Evolutionary conservation across 106 monocot genomes (phyloP).

Genomic region (Dendrobium chrysotoxum): DNA sequence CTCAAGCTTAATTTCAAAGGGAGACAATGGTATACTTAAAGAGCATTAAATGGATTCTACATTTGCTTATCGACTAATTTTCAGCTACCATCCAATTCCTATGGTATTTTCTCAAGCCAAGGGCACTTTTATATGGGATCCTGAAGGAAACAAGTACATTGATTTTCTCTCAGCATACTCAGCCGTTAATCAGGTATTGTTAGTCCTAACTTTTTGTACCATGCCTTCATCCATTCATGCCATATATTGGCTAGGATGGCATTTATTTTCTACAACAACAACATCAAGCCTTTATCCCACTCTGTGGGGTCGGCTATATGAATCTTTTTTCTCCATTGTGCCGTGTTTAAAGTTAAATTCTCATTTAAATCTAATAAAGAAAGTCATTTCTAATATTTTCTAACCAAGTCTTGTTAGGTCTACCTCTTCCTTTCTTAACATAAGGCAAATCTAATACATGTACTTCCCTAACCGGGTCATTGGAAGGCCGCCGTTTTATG

Average conservation of each 20-base stretch:
- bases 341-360: too few species aligned
- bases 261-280: neutral
- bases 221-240: neutral
- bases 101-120: slow-evolving; percentile 91
- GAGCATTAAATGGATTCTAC: neutral
- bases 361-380: too few species aligned
- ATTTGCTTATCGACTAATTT: slow-evolving; percentile 8
- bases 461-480: too few species aligned
- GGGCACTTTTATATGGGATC: slow-evolving; percentile 84
- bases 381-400: too few species aligned
- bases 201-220: neutral
- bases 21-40: neutral
- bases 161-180: slow-evolving; percentile 99
- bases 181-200: slow-evolving; percentile 88
- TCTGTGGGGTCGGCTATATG: too few species aligned
- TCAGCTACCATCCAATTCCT: slow-evolving; percentile 99
- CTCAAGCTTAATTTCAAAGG: neutral
- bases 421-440: too few species aligned
- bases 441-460: too few species aligned
- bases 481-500: too few species aligned
- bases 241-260: neutral
- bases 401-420: too few species aligned
- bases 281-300: too few species aligned
- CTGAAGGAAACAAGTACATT: slow-evolving; percentile 96
- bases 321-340: too few species aligned